A percentile compares a stretch with the other conserved stretches of the same genome.
Evolutionary conservation across 1,284 basidiomycete species (phyloP).

Genomic region (Coniferiporia sulphurascens): DNA sequence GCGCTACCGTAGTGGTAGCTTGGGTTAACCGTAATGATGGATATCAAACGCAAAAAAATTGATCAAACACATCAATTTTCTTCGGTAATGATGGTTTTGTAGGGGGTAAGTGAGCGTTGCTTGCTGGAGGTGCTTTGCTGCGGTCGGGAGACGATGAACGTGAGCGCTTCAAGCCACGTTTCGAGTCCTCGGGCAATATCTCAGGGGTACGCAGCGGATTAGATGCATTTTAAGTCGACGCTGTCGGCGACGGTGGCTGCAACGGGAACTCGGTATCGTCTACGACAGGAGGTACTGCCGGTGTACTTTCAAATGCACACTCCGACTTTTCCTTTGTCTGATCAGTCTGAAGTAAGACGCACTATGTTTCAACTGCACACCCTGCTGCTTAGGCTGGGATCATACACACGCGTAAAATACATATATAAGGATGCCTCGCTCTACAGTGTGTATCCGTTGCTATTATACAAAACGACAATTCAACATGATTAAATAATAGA

Average conservation of each 20-base stretch:
- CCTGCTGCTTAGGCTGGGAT: no score
- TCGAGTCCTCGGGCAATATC: slow-evolving; percentile 24
- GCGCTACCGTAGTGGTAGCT: no score
- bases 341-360: no score
- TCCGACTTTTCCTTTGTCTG: no score
- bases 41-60: no score
- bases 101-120: slow-evolving; percentile 15
- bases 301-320: background rate
- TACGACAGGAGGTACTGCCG: slow-evolving; percentile 14
- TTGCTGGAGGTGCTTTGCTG: slow-evolving; percentile 15
- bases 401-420: no score
- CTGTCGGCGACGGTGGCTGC: slow-evolving; percentile 50
- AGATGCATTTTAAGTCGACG: slow-evolving; percentile 25
- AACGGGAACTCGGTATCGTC: slow-evolving; percentile 28
- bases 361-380: no score
- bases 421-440: no score
- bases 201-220: slow-evolving; percentile 29
- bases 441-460: no score
- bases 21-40: no score
- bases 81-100: no score
- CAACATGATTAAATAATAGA: background rate
- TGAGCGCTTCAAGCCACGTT: slow-evolving; percentile 24
- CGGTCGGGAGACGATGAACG: slow-evolving; percentile 19
- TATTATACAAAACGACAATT: background rate
- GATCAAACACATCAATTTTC: no score